Evolutionary conservation across 345 rosid genomes (phyloP), one percentile per base, ranked within the genome.

Genomic region (Dimocarpus longan): DNA sequence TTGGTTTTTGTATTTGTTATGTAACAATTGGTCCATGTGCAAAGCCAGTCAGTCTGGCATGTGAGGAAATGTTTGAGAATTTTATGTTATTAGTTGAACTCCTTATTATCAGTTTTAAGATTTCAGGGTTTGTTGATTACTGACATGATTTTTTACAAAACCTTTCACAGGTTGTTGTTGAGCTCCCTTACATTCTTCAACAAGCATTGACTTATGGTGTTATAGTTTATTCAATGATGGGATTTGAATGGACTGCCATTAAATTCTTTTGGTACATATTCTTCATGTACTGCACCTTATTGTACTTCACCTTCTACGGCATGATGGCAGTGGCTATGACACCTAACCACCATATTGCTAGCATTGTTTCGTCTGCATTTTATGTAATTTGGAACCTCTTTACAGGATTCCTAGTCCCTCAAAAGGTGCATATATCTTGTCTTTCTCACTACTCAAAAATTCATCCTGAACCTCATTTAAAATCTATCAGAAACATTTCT

Each of bases 261-360:
- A 91, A 89, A 73, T 91, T 89, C 85, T 83, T 89, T 62, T 91
- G 97, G 94, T 92, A 89, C 18, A 60, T 88, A 37, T 92, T 88
- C 84, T 90, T 89, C 63, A 87, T 89, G 87, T 86, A 68, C 83
- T 85, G 87, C 81, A 87, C 96, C 4, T 75, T 92, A 22, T 75
- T 92, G 42, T 89, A 90, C 83, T 92, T 88, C 90, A 88, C 97
- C 77, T 90, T 76, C 80, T 89, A 89, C 2, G 97, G 94, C 10
- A 92, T 90, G 94, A 90, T 92, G 94, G 74, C 87, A 4, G 91
- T 90, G 5, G 91, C 91, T 10, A 79, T 89, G 82, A 90, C 94
- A 1, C 96, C 96, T 5, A 90, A 90, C 68, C 85, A 84, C 84
- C 87, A 89, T 85, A 86, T 89, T 40, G 88, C 91, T 39, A 48